These are phyloP conservation scores for Hypoxylon cercidicola DNA, from an alignment of 495 filamentous ascomycete genomes.

Conservation along the genomic window DNA sequence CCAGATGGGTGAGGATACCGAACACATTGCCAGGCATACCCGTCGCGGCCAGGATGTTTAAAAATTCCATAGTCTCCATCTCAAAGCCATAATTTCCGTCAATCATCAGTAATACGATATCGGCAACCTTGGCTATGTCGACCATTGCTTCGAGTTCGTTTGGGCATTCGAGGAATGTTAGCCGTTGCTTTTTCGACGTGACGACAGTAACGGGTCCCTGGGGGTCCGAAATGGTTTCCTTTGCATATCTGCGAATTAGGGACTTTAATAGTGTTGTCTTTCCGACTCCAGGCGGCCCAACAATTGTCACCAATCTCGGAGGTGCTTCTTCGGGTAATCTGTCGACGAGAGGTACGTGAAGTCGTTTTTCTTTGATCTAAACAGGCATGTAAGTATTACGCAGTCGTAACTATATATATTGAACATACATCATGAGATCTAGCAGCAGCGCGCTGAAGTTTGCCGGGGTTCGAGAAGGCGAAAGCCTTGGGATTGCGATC, in stretches of 20 bases:
- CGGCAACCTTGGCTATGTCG: slow-evolving; percentile 93
- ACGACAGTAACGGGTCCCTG: slow-evolving; percentile 94
- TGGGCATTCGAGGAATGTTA: slow-evolving; percentile 97
- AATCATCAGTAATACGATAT: slow-evolving; percentile 96
- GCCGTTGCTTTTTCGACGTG: slow-evolving; percentile 88
- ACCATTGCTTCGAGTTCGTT: slow-evolving; percentile 95
- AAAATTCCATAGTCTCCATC: slow-evolving; percentile 99
- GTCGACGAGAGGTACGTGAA: slow-evolving; percentile 96
- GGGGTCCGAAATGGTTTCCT: slow-evolving; percentile 89
- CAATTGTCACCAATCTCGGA: slow-evolving; percentile 88
- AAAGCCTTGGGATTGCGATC: slow-evolving; percentile 93
- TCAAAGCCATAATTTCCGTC: slow-evolving; percentile 98
- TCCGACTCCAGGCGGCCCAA: slow-evolving; percentile 91
- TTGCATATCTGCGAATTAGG: slow-evolving; percentile 91
- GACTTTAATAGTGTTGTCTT: slow-evolving; percentile 78
- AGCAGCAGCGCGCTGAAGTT: slow-evolving; percentile 82
- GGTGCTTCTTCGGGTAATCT: slow-evolving; percentile 95
- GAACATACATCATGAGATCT: slow-evolving; percentile 86
- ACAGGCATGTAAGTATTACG: slow-evolving; percentile 17
- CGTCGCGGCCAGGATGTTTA: slow-evolving; percentile 86
- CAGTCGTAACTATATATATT: neutral
- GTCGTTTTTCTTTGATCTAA: slow-evolving; percentile 90
- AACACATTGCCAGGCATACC: slow-evolving; percentile 99
- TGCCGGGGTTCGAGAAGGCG: slow-evolving; percentile 84
- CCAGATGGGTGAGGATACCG: slow-evolving; percentile 94